These are phyloP conservation scores for Tylopilus sp. DNA, from an alignment of 768 basidiomycete genomes.

Conservation along the genomic window DNA sequence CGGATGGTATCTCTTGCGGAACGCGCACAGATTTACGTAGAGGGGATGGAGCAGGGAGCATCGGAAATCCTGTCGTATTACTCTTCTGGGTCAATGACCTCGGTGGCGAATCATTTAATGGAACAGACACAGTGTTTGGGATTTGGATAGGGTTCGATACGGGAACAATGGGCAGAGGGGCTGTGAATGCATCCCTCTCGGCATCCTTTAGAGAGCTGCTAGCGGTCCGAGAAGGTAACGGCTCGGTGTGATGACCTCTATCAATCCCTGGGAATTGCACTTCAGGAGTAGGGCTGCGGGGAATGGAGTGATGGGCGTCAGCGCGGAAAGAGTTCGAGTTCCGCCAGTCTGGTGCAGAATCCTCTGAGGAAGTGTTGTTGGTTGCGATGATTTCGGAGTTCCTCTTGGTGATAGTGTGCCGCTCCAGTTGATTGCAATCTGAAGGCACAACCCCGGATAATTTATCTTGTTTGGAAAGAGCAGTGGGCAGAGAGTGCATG, in stretches of 20 bases:
- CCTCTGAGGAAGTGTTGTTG: conserved; percentile 6
- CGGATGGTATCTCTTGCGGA: conserved; percentile 42
- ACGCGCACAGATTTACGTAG: conserved; percentile 64
- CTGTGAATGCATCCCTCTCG: conserved; percentile 23
- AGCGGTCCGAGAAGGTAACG: conserved; percentile 12
- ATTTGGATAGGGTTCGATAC: conserved; percentile 5
- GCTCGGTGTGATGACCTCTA: conserved; percentile 16
- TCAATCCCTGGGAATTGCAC: not conserved
- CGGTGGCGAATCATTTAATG: conserved; percentile 34
- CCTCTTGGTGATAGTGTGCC: not conserved
- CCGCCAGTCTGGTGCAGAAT: conserved; percentile 15
- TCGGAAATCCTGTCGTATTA: conserved; percentile 48
- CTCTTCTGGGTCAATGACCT: conserved; percentile 35
- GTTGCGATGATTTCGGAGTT: not conserved
- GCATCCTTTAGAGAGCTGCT: conserved; percentile 2
- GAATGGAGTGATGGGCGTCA: conserved; percentile 37
- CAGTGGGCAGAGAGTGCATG: not conserved
- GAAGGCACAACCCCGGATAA: not conserved
- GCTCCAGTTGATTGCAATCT: not conserved
- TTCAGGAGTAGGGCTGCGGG: conserved; percentile 35
- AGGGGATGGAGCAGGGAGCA: conserved; percentile 66
- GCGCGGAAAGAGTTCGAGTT: conserved; percentile 27
- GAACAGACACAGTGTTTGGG: conserved; percentile 29
- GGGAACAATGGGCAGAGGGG: conserved; percentile 19
- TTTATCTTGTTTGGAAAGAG: not conserved